Percentiles rank a stretch among this genome's conserved stretches.
These are phyloP conservation scores for Monoraphidium neglectum DNA, from an alignment of 139 green algal species.

Conservation along the genomic window DNA sequence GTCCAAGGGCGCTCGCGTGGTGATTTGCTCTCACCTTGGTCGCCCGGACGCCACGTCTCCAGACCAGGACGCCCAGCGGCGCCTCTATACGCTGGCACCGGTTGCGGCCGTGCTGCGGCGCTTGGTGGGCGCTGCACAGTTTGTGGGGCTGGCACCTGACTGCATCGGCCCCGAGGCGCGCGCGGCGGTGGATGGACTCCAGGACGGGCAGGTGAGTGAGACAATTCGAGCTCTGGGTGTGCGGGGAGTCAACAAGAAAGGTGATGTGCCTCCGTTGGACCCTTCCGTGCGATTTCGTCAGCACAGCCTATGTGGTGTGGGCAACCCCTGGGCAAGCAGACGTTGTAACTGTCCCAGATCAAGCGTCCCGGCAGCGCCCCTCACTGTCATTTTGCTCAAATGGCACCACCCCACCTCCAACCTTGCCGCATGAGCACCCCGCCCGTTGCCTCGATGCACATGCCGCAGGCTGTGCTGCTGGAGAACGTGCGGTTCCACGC, in stretches of 20 bases:
- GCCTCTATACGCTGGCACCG: constrained; percentile 13
- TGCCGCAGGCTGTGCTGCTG: constrained; percentile 43
- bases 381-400: neutral
- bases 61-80: constrained; percentile 14
- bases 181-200: constrained; percentile 13
- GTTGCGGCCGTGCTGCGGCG: constrained; percentile 18
- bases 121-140: constrained; percentile 20
- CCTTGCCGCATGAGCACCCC: too few relatives aligned
- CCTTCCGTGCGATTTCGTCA: too few relatives aligned
- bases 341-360: neutral
- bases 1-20: constrained; percentile 21
- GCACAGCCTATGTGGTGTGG: too few relatives aligned
- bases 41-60: constrained; percentile 34
- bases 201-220: constrained; percentile 41
- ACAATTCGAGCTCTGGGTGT: too few relatives aligned
- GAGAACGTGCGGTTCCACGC: constrained; percentile 66
- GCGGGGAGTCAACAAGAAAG: too few relatives aligned
- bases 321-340: neutral
- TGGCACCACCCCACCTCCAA: too few relatives aligned
- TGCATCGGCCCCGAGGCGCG: constrained; percentile 36
- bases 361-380: neutral
- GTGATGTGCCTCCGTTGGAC: too few relatives aligned
- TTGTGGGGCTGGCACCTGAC: constrained; percentile 35
- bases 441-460: neutral
- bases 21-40: constrained; percentile 42